phyloP scores from a whole-genome alignment of 2,329 filamentous ascomycete genomes.

The Huntiella moniliformis region DNA sequence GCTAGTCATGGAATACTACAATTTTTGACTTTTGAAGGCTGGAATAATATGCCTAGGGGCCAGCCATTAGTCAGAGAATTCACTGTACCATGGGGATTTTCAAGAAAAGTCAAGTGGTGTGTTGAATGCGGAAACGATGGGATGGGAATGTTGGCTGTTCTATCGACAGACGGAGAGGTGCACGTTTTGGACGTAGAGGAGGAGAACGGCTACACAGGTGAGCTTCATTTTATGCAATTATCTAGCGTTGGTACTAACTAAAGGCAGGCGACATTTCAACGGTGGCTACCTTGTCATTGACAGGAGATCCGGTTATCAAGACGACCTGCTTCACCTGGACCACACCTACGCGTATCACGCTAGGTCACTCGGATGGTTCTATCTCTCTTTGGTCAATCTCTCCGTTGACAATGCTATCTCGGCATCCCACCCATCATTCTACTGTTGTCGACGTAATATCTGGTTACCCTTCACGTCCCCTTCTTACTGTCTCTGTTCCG shows the following conservation, averaged over 20 bases:
- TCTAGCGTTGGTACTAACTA: conserved; percentile 14
- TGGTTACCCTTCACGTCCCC: conserved; percentile 36
- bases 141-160: conserved; percentile 27
- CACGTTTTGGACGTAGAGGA: conserved; percentile 27
- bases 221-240: neutral
- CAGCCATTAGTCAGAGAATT: conserved; percentile 26
- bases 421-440: conserved; percentile 34
- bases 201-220: conserved; percentile 15
- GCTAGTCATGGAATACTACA: conserved; percentile 30
- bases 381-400: conserved; percentile 37
- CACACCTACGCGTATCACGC: conserved; percentile 33
- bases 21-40: conserved; percentile 29
- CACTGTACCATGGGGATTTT: conserved; percentile 32
- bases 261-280: conserved; percentile 23
- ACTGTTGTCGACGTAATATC: conserved; percentile 35
- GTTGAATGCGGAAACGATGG: conserved; percentile 22
- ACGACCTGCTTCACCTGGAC: conserved; percentile 37
- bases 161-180: conserved; percentile 32
- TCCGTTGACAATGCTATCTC: conserved; percentile 29
- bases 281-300: conserved; percentile 26
- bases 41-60: conserved; percentile 13
- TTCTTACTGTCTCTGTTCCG: conserved; percentile 34
- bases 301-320: conserved; percentile 27
- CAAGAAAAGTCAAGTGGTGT: conserved; percentile 34
- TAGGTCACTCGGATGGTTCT: conserved; percentile 38